These are phyloP conservation scores for Castanea sativa DNA, from an alignment of 306 rosid species.

Conservation along the genomic window DNA sequence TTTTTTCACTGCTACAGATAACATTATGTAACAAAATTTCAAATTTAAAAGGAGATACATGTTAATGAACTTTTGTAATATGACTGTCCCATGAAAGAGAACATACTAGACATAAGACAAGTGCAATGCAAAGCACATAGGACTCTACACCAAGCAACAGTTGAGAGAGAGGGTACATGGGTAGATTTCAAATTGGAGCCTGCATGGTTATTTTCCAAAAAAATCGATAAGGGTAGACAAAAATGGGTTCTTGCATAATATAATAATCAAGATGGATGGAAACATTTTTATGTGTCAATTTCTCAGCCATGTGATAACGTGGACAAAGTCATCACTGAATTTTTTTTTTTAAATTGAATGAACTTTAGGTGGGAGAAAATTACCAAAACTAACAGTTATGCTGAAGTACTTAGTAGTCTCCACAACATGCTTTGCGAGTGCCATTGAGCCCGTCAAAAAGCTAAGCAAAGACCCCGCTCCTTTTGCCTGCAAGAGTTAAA, in stretches of 20 bases:
- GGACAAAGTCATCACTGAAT: not conserved
- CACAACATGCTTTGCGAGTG: constrained; percentile 86
- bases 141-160: not conserved
- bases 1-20: not conserved
- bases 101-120: not conserved
- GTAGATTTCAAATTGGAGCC: too few relatives aligned
- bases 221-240: not conserved
- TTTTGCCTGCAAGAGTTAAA: constrained; percentile 56
- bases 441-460: constrained; percentile 78
- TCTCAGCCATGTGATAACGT: not conserved
- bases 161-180: not conserved
- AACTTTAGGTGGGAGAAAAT: constrained; percentile 17
- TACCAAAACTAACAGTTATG: constrained; percentile 94
- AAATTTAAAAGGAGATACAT: not conserved
- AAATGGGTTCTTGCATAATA: not conserved
- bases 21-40: not conserved
- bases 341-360: too few relatives aligned
- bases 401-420: constrained; percentile 85
- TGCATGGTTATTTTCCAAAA: too few relatives aligned
- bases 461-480: constrained; percentile 94
- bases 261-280: not conserved
- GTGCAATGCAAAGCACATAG: not conserved
- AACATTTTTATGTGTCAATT: not conserved
- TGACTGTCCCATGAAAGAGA: too few relatives aligned
- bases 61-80: not conserved